These are phyloP conservation scores for Tolypocladium capitatum DNA, from an alignment of 2,329 filamentous ascomycete genomes.

Conservation along the genomic window DNA sequence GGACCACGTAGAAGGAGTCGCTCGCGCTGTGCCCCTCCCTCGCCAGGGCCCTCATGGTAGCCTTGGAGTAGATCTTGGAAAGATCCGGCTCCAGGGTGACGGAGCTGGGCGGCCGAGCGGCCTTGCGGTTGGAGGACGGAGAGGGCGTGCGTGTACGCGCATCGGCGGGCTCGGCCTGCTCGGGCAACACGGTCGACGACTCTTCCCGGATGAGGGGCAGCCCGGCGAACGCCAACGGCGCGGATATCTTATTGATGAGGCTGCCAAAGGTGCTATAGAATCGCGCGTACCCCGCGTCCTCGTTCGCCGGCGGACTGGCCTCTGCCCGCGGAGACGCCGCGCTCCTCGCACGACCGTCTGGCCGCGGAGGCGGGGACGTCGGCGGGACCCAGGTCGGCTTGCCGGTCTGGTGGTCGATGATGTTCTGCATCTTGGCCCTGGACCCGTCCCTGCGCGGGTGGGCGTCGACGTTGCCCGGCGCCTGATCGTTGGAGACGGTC, in stretches of 20 bases:
- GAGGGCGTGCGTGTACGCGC: constrained; percentile 23
- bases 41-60: constrained; percentile 66
- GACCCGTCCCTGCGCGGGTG: constrained; percentile 37
- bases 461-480: constrained; percentile 54
- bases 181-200: constrained; percentile 13
- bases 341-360: constrained; percentile 12
- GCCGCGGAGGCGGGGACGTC: constrained; percentile 10
- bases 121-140: constrained; percentile 22
- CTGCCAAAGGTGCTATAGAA: constrained; percentile 91
- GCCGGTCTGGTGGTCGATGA: constrained; percentile 37
- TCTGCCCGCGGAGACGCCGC: constrained; percentile 14
- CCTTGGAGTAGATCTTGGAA: constrained; percentile 70
- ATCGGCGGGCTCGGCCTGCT: constrained; percentile 14
- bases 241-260: constrained; percentile 77
- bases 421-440: constrained; percentile 39
- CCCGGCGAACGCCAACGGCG: constrained; percentile 83
- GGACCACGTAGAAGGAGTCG: constrained; percentile 90
- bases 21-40: constrained; percentile 51
- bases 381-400: constrained; percentile 42
- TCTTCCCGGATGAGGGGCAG: constrained; percentile 58
- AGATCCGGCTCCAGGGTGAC: constrained; percentile 54
- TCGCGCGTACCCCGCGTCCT: constrained; percentile 70
- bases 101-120: constrained; percentile 7
- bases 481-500: constrained; percentile 60
- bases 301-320: constrained; percentile 11